Base-by-base conservation (phyloP, 192 early-diverging fungal species). In the Podila verticillata region DNA sequence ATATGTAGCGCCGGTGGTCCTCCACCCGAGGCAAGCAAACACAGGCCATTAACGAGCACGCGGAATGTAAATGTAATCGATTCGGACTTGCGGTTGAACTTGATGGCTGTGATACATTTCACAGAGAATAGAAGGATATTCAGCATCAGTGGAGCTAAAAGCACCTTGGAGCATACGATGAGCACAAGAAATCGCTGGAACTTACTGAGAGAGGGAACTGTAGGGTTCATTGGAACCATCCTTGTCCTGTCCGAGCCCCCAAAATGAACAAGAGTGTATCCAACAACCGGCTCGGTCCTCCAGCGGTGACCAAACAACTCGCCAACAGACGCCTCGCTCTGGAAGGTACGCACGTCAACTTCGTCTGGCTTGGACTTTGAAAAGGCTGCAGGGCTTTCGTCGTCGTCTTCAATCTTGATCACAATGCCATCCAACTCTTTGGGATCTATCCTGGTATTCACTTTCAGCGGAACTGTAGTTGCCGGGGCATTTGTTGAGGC, bases 141-240 rank as follows among this genome's bases (percentile, higher is more conserved):
- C 26, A 48, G 24, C 13, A 31, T 51, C 1, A 10, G n/a, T 29
- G 26, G 35, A 49, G 57, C 7, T 22, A 17, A 17, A 30, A n/a
- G n/a, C 28, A 49, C 51, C 28, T 2, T 63, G n/a, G 34, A 47
- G 0, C 29, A 57, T 12, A 8, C 39, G 36, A 19, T 36, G 7
- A 24, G 12, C 54, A 39, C 26, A 36, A 47, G 32, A 51, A 17
- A 15, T 44, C 13, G 39, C 39, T 5, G 4, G 30, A 31, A 57
- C 75, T 72, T 79, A 79, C 75, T 72, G 15, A 79, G 63, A 22
- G 70, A 79, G 12, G 75, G 75, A 12, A 79, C 75, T 4, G 75
- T 79, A 29, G 75, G 75, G 39, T 79, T 79, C 75, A 79, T 79
- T 12, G 75, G 75, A 19, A 79, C 75, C 75, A 79, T 79, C 7